Evolutionary conservation across 495 filamentous ascomycete species (phyloP), one percentile per base, ranked within the genome.

Genomic region (Amorphotheca resinae): DNA sequence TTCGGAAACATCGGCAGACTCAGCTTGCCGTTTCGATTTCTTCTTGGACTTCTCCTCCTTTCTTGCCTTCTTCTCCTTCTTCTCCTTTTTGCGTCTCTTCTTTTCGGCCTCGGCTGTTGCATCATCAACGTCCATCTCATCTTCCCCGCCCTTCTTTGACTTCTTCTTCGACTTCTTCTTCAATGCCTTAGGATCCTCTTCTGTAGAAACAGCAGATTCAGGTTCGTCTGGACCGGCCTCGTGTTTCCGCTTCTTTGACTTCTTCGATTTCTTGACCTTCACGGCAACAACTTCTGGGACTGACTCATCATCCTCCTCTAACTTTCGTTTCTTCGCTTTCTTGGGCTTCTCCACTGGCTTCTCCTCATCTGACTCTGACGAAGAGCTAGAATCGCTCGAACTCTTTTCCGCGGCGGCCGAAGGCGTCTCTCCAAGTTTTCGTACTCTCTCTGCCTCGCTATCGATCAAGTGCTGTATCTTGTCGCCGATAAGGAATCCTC

Each of bases 401-500:
- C 38, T 4, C 9, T 23, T 18, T 20, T 15, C 22, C 9, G 22
- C 18, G 4, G 32, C 28, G n/a, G 18, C 28, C 3, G 3, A 9
- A 14, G 20, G 28, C 14, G 38, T 50, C 9, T 15, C 42, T 16
- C 31, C 34, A 23, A 54, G 31, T 14, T 41, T 45, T 26, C 42
- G 33, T 23, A 56, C 25, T 23, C 48, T 15, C 36, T 51, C 56
- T 5, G 43, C 44, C 42, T 60, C 52, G 12, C 54, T 51, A 22
- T 55, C 42, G 44, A 50, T 51, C 20, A 54, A 45, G 4, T 54
- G 56, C 38, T 60, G 50, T 38, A 66, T 65, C 49, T 73, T 70
- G 47, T 87, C 81, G 31, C 83, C 83, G 23, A 80, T 76, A 46
- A 95, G 58, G 38, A 83, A 71, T 1, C 87, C 87, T 33, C 83